Conservation (phyloP, 2,329 filamentous ascomycete species). For the Chaetomium olivaceum region DNA sequence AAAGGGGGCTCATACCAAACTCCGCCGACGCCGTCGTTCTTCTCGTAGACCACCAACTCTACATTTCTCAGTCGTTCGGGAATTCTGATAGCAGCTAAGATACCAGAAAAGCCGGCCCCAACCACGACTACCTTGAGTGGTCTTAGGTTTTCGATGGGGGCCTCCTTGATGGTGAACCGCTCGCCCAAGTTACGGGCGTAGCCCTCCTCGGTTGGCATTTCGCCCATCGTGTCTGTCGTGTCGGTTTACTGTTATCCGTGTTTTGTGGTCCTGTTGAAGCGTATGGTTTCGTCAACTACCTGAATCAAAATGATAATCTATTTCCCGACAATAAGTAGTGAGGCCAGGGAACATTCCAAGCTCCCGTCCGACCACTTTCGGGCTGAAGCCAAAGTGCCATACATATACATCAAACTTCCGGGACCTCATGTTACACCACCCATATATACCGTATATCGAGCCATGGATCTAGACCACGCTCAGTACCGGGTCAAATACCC, state of each 20-base stretch:
- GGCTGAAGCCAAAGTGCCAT: background rate
- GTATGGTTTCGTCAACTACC: background rate
- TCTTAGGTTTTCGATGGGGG: conserved; percentile 38
- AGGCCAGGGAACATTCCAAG: background rate
- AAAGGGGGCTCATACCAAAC: conserved; percentile 36
- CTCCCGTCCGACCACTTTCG: background rate
- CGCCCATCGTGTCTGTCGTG: background rate
- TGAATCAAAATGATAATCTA: background rate
- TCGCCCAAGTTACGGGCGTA: background rate
- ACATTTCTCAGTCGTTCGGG: conserved; percentile 40
- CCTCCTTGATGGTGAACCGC: conserved; percentile 34
- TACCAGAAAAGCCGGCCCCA: conserved; percentile 40
- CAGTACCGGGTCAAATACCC: conserved; percentile 5
- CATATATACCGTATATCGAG: background rate
- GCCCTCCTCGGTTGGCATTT: conserved; percentile 12
- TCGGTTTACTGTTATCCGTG: background rate
- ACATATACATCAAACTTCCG: background rate
- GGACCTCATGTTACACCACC: background rate
- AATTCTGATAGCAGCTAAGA: conserved; percentile 40
- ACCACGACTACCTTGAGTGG: conserved; percentile 39
- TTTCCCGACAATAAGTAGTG: background rate
- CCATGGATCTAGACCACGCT: background rate
- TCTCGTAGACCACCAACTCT: conserved; percentile 41
- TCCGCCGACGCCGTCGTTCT: conserved; percentile 39
- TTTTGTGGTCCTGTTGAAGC: too few species aligned